These are phyloP conservation scores for Euryodendron excelsum DNA, from an alignment of 148 eudicot species.

Conservation along the genomic window DNA sequence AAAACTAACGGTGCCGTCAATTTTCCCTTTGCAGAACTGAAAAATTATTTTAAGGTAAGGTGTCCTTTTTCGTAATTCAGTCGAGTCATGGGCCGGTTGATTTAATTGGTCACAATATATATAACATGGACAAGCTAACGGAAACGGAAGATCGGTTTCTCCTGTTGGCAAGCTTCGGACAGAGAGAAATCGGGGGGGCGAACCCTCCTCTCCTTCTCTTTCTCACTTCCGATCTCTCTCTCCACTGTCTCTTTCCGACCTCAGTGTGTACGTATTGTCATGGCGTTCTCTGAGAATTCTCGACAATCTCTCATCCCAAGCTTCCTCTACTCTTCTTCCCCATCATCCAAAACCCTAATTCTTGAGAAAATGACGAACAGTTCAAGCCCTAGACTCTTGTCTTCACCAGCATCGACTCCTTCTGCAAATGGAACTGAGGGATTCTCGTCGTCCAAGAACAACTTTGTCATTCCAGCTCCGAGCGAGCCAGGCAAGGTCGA, in stretches of 20 bases:
- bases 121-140: background rate
- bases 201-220: background rate
- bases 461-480: constrained; percentile 45
- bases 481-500: constrained; percentile 44
- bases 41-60: too few species aligned
- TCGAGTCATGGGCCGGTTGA: background rate
- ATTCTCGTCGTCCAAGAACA: background rate
- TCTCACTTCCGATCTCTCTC: background rate
- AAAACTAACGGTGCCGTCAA: too few species aligned
- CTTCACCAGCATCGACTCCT: background rate
- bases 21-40: too few species aligned
- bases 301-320: constrained; percentile 28
- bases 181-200: background rate
- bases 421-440: background rate
- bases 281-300: constrained; percentile 19
- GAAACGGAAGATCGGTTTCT: background rate
- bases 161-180: background rate
- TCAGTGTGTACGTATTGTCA: background rate
- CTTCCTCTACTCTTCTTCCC: constrained; percentile 25
- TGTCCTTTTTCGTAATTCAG: background rate
- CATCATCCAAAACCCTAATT: constrained; percentile 6
- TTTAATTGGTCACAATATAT: background rate
- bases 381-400: background rate
- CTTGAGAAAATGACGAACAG: background rate
- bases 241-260: background rate